Base-by-base conservation (phyloP, 2,329 filamentous ascomycete species). In the Drechslera avenae region DNA sequence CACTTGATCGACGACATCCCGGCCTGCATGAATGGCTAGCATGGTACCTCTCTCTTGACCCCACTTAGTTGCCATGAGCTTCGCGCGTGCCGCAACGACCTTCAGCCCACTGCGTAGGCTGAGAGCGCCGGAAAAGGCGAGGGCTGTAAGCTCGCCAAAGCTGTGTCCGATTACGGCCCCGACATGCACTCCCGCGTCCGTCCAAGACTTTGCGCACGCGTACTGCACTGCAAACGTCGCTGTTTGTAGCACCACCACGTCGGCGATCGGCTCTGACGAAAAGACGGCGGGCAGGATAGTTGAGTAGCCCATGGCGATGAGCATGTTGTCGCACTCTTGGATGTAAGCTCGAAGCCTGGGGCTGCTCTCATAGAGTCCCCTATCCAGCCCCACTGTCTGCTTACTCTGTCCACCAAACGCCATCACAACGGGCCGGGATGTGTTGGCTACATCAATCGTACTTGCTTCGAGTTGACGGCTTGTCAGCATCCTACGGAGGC, bases 81-180 rank as follows among this genome's bases (percentile, higher is more conserved):
- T 34, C 1, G 75, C 73, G 28, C 75, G 54, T 1, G 36, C 46
- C 8, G 68, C 69, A 3, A 76, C 71, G 0, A 77, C 53, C 51
- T 61, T 68, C 2, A 77, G 57, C 4, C 65, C 54, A 19, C 70
- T 66, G 9, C 31, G 43, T 1, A 61, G 56, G 4, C 63, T 57
- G 6, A 76, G 36, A 1, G 69, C 68, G 9, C 71, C 73, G 16
- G 71, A 64, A 1, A 66, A 58, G 36, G 62, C 46, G 9, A 77
- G 33, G 2, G 74, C 75, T 5, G 73, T 71, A 28, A 75, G 71
- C 48, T 76, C 72, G 17, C 75, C 75, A 10, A 77, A 61, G 46
- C 68, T 66, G 43, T 66, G 64, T 16, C 64, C 64, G 3, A 66
- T 10, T 3, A 44, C 31, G 0, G 41, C 31, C 10, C 14, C 32